phyloP scores from a whole-genome alignment of 2,329 filamentous ascomycete genomes.

The Pleoardoris graminearum region DNA sequence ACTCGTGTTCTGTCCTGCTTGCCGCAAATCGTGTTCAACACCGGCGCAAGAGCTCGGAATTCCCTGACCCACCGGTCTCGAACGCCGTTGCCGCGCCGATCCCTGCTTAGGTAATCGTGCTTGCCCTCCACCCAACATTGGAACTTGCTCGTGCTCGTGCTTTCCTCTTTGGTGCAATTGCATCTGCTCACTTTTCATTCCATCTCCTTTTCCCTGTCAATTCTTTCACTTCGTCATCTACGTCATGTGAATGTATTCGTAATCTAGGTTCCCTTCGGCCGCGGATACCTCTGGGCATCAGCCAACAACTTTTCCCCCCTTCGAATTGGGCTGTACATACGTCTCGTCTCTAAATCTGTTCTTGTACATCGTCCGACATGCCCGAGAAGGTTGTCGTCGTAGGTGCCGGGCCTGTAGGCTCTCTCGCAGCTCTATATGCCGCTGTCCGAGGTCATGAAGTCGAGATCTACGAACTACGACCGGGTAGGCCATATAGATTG shows the following conservation, averaged over 20 bases:
- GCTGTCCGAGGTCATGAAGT: slow-evolving; percentile 86
- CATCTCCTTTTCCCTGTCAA: neutral
- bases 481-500: slow-evolving; percentile 64
- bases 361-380: slow-evolving; percentile 20
- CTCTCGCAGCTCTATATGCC: slow-evolving; percentile 89
- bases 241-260: neutral
- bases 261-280: neutral
- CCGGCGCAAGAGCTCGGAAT: slow-evolving; percentile 1
- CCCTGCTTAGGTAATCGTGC: slow-evolving; percentile 4
- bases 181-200: slow-evolving; percentile 1
- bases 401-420: slow-evolving; percentile 90
- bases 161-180: slow-evolving; percentile 2
- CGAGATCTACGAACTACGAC: slow-evolving; percentile 89
- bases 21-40: neutral
- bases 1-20: neutral
- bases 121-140: neutral
- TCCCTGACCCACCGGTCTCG: neutral
- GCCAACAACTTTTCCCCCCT: neutral
- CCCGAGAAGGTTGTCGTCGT: slow-evolving; percentile 77
- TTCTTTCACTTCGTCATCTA: neutral
- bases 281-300: neutral
- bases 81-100: slow-evolving; percentile 2
- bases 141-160: neutral
- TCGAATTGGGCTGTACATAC: neutral
- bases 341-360: slow-evolving; percentile 3